Conservation (phyloP, 1,284 basidiomycete genomes). For the Wallemia mellicola region DNA sequence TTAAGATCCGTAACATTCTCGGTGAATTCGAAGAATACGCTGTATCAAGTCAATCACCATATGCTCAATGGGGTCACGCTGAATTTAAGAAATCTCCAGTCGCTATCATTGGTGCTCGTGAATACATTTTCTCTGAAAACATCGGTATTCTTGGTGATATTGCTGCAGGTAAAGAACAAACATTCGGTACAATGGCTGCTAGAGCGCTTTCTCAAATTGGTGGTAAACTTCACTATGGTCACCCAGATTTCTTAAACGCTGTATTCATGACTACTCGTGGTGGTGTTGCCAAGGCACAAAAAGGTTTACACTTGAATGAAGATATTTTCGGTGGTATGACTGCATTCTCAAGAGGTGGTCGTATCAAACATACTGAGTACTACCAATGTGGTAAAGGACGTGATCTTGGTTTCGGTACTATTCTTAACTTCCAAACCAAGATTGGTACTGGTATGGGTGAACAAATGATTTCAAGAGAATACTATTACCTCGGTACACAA, state of each 20-base stretch:
- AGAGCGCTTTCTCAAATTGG: slow-evolving; percentile 89
- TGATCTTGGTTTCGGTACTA: slow-evolving; percentile 95
- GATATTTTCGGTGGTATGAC: slow-evolving; percentile 99
- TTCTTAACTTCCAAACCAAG: slow-evolving; percentile 98
- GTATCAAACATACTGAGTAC: slow-evolving; percentile 98
- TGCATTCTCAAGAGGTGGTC: slow-evolving; percentile 78
- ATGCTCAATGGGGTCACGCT: slow-evolving; percentile 56
- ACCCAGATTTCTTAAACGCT: slow-evolving; percentile 94
- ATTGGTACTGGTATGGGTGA: slow-evolving; percentile 99
- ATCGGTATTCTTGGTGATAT: slow-evolving; percentile 97
- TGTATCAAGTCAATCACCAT: slow-evolving; percentile 58
- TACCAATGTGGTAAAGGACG: slow-evolving; percentile 95
- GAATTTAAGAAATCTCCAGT: slow-evolving; percentile 70
- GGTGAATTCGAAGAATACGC: slow-evolving; percentile 90
- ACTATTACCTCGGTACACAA: slow-evolving; percentile 98
- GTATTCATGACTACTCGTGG: slow-evolving; percentile 96
- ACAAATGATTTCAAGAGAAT: slow-evolving; percentile 95
- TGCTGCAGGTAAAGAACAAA: slow-evolving; percentile 97
- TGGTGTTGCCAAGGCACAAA: slow-evolving; percentile 94
- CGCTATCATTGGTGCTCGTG: slow-evolving; percentile 89
- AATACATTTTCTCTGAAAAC: slow-evolving; percentile 99
- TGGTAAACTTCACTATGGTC: slow-evolving; percentile 90
- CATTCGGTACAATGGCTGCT: slow-evolving; percentile 88
- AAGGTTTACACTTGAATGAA: slow-evolving; percentile 90
- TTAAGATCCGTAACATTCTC: slow-evolving; percentile 96